phyloP scores from a whole-genome alignment of 768 basidiomycete species.

The Boletus speciosus region DNA sequence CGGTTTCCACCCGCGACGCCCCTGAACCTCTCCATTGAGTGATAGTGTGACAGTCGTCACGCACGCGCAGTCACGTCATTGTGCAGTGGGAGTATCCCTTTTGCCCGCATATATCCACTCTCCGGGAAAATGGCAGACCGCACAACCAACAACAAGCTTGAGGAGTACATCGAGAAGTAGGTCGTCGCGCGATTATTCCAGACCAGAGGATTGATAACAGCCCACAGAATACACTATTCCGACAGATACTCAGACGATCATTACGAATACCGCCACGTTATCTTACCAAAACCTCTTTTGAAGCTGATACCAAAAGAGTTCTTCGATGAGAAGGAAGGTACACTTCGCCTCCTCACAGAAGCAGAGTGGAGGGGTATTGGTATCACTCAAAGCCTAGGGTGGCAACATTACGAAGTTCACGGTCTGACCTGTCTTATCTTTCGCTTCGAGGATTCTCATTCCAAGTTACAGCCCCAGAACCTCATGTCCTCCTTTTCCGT shows the following conservation, averaged over 20 bases:
- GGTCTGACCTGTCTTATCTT: constrained; percentile 42
- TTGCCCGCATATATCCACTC: constrained; percentile 9
- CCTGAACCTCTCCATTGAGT: neutral
- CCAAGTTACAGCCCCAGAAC: constrained; percentile 68
- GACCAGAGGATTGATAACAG: constrained; percentile 15
- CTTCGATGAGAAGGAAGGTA: constrained; percentile 74
- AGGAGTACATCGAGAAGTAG: constrained; percentile 80
- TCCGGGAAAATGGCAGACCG: constrained; percentile 26
- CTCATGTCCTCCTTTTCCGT: constrained; percentile 91
- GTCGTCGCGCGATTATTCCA: constrained; percentile 16
- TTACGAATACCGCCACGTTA: constrained; percentile 96
- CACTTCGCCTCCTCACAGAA: constrained; percentile 79
- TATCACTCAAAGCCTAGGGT: constrained; percentile 92
- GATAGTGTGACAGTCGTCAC: constrained; percentile 25
- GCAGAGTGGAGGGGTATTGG: constrained; percentile 95
- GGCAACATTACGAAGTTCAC: constrained; percentile 98
- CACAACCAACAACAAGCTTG: constrained; percentile 50
- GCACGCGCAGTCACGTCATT: constrained; percentile 25
- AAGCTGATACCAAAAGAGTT: constrained; percentile 88
- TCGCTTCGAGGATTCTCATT: constrained; percentile 12
- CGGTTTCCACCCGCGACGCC: neutral
- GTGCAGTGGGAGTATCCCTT: neutral
- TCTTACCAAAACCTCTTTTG: constrained; percentile 90
- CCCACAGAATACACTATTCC: constrained; percentile 78
- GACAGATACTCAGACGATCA: constrained; percentile 89